Evolutionary conservation across 2,329 filamentous ascomycete genomes (phyloP), one percentile per base, ranked within the genome.

Genomic region (Fusarium sp.): DNA sequence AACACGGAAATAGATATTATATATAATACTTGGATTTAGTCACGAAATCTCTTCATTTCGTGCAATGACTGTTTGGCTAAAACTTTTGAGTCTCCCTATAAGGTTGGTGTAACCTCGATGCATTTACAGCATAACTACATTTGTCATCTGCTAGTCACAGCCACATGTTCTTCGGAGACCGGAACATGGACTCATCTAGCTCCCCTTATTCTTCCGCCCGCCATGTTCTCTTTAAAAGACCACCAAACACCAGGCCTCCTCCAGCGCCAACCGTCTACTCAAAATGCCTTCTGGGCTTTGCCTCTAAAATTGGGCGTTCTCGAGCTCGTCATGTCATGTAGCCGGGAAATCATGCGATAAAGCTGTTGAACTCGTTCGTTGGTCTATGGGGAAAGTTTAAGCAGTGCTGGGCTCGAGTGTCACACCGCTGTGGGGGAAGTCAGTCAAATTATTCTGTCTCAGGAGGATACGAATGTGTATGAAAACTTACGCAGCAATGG

Each of bases 401-500:
- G 82, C 80, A 61, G 80, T 83, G 78, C 82, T 86, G 44, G 86
- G 85, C 79, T 87, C 85, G 56, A 88, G 78, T 40, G 86, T 88
- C 52, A 87, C 84, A 84, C 86, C 86, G 67, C 86, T 88, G 71
- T n/a, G 55, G 40, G 53, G 17, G 59, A 66, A 33, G 77, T 74
- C 67, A 73, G 61, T 27, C 30, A 13, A 23, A 13, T 40, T 32
- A 9, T 23, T 23, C n/a, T 26, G 32, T 30, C 14, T 18, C 27
- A n/a, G 10, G 15, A 37, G 45, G 14, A 45, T 15, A 38, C 26
- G 26, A 50, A 17, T 20, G 38, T 23, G 30, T 55, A n/a, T 26
- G 33, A n/a, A 26, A 69, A 85, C 87, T 85, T 85, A 89, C 87
- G 87, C 87, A 76, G 91, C 90, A 80, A 94, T 93, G 73, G 92